A percentile compares a stretch with the other conserved stretches of the same genome.
Conservation (phyloP, 2,329 filamentous ascomycete genomes). For the Penicillium thymicola region DNA sequence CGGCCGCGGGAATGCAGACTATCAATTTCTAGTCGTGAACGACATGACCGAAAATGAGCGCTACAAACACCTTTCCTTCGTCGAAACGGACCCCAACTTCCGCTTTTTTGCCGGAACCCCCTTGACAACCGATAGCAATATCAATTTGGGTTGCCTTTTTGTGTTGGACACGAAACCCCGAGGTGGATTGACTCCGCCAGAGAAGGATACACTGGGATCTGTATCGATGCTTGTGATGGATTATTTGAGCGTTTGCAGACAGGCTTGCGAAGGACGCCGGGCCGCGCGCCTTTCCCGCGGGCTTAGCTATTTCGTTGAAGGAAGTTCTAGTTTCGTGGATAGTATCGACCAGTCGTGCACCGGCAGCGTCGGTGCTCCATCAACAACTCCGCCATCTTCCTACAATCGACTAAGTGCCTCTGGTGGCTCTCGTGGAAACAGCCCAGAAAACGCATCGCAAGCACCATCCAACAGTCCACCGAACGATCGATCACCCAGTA, state of each 20-base stretch:
- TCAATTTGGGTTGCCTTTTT: conserved; percentile 59
- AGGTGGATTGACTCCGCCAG: conserved; percentile 39
- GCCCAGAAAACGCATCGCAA: conserved; percentile 20
- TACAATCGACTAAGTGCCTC: conserved; percentile 25
- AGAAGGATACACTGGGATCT: conserved; percentile 54
- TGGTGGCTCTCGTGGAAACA: conserved; percentile 20
- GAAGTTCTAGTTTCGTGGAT: conserved; percentile 44
- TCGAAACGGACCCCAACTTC: conserved; percentile 33
- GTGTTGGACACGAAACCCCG: conserved; percentile 59
- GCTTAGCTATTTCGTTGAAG: conserved; percentile 54
- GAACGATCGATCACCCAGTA: conserved; percentile 28
- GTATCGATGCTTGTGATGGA: conserved; percentile 57
- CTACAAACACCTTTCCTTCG: conserved; percentile 38
- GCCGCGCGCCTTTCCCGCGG: conserved; percentile 54
- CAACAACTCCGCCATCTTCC: conserved; percentile 22
- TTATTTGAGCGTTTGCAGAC: conserved; percentile 57
- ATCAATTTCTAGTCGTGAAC: conserved; percentile 34
- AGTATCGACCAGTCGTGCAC: conserved; percentile 23
- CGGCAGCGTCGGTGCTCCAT: conserved; percentile 16
- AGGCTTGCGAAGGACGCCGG: conserved; percentile 52
- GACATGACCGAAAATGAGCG: conserved; percentile 40
- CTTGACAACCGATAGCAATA: conserved; percentile 55
- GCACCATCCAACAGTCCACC: conserved; percentile 14
- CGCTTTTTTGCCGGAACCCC: conserved; percentile 60
- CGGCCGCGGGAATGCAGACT: conserved; percentile 20